Evolutionary conservation across 2,329 filamentous ascomycete species (phyloP).

Genomic region (Fusarium sp.): DNA sequence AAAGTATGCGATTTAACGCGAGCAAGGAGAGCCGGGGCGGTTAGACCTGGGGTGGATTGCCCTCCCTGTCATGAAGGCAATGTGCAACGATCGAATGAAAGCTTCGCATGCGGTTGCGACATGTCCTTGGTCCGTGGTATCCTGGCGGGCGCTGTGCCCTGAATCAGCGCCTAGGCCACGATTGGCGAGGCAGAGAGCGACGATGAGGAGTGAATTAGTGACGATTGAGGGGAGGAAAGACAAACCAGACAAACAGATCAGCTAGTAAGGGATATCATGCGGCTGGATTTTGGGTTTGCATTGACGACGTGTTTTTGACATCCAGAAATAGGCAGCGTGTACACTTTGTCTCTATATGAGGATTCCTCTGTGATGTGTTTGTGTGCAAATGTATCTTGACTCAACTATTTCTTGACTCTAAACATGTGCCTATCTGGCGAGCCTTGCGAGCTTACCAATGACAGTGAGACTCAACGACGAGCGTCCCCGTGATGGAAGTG

Average conservation of each 20-base stretch:
- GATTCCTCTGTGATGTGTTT: not conserved
- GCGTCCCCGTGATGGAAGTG: not conserved
- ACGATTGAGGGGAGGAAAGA: constrained; percentile 46
- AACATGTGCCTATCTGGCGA: not conserved
- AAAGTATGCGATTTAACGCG: constrained; percentile 91
- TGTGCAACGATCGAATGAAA: constrained; percentile 44
- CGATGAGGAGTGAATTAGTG: constrained; percentile 38
- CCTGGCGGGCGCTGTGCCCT: constrained; percentile 29
- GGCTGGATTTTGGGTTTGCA: constrained; percentile 55
- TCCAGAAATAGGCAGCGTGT: constrained; percentile 49
- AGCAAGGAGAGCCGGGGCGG: constrained; percentile 33
- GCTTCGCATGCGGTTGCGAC: constrained; percentile 43
- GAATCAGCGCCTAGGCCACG: constrained; percentile 39
- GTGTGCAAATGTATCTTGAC: not conserved
- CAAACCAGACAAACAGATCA: constrained; percentile 54
- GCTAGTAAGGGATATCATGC: constrained; percentile 54
- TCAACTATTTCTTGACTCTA: not conserved
- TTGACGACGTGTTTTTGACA: constrained; percentile 50
- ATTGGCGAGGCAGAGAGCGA: constrained; percentile 43
- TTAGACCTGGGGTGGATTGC: constrained; percentile 46
- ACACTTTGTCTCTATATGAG: constrained; percentile 46
- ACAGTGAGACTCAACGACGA: not conserved
- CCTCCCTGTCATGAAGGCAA: constrained; percentile 44
- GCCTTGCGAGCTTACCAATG: not conserved
- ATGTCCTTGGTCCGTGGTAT: constrained; percentile 36